Evolutionary conservation across 331 rosid genomes (phyloP).

Genomic region (Rosa hybrid): DNA sequence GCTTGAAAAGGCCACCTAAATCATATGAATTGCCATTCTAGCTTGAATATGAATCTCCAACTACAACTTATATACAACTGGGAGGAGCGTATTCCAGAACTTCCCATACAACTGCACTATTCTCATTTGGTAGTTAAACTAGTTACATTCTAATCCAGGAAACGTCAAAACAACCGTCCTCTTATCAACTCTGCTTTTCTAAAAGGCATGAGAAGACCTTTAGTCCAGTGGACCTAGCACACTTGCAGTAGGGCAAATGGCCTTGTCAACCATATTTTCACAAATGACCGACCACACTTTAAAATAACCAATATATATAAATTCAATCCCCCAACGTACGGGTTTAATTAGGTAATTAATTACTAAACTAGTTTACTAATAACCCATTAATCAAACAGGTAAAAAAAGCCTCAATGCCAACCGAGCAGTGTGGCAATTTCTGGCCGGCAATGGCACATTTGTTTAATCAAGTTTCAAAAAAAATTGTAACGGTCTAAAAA

Average conservation of each 20-base stretch:
- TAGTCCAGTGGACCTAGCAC: conserved; percentile 17
- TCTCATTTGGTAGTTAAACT: not conserved
- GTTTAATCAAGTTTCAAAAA: not conserved
- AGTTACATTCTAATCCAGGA: not conserved
- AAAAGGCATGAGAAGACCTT: conserved; percentile 31
- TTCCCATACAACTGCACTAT: not conserved
- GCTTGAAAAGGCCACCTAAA: not conserved
- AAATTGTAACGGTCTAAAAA: conserved; percentile 14
- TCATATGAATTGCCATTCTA: not conserved
- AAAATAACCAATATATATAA: not conserved
- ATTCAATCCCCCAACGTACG: not conserved
- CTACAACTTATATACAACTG: not conserved
- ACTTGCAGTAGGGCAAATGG: conserved; percentile 6
- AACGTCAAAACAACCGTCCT: conserved; percentile 24
- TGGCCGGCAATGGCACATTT: not conserved
- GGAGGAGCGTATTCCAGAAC: too few species aligned
- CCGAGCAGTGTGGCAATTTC: not conserved
- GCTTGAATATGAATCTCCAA: not conserved
- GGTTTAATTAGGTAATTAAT: not conserved
- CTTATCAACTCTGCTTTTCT: conserved; percentile 23
- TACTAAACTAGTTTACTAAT: not conserved
- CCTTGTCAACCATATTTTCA: not conserved
- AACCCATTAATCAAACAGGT: not conserved
- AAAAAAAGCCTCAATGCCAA: not conserved
- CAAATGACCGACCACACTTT: conserved; percentile 10